phyloP scores from a whole-genome alignment of 495 filamentous ascomycete genomes.

The Clohesyomyces aquaticus region DNA sequence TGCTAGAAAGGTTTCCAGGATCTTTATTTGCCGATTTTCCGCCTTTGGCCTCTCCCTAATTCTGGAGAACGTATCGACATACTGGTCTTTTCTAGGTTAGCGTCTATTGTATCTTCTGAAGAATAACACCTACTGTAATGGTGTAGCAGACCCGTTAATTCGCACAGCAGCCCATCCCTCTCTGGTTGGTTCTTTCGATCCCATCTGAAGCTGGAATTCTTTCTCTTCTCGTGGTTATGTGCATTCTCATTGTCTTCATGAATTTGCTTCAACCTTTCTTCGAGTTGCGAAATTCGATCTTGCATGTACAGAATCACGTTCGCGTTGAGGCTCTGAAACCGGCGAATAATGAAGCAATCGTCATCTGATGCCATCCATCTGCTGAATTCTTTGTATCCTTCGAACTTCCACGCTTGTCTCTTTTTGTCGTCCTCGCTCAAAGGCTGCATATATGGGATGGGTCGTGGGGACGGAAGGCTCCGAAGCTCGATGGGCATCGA shows the following conservation, averaged over 20 bases:
- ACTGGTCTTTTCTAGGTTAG: constrained; percentile 19
- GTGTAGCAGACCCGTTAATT: constrained; percentile 14
- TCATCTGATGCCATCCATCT: constrained; percentile 48
- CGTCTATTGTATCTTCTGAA: neutral
- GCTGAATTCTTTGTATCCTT: constrained; percentile 46
- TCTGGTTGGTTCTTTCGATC: constrained; percentile 20
- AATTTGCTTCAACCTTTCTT: constrained; percentile 33
- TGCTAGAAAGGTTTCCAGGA: constrained; percentile 1
- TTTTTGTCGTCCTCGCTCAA: neutral
- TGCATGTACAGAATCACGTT: constrained; percentile 45
- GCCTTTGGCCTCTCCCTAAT: constrained; percentile 10
- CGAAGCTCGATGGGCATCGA: neutral
- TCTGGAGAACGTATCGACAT: constrained; percentile 23
- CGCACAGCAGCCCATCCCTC: constrained; percentile 11
- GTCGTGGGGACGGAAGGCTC: neutral
- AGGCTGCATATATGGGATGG: neutral
- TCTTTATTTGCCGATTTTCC: constrained; percentile 12
- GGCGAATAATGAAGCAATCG: constrained; percentile 48
- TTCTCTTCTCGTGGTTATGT: constrained; percentile 2
- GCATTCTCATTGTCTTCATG: constrained; percentile 17
- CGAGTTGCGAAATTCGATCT: constrained; percentile 38
- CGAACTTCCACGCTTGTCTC: constrained; percentile 43
- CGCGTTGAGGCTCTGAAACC: constrained; percentile 44
- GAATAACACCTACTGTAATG: constrained; percentile 19
- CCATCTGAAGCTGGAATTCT: constrained; percentile 47